These are phyloP conservation scores for Termitomyces sp. DNA, from an alignment of 768 basidiomycete genomes.

Conservation along the genomic window DNA sequence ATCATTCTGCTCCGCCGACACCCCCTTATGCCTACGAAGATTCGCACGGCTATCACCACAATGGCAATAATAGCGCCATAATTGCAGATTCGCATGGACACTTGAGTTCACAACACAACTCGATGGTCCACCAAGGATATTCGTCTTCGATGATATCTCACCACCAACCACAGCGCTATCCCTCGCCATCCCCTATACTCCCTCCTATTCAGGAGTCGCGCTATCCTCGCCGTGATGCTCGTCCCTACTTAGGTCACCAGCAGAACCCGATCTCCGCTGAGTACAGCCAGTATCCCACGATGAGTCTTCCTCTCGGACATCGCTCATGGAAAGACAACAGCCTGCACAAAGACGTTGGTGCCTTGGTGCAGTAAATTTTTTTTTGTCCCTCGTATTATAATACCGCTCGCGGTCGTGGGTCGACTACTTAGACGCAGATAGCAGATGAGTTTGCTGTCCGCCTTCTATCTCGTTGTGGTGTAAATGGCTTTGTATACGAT, in stretches of 20 bases:
- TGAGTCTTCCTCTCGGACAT: conserved; percentile 32
- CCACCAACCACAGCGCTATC: conserved; percentile 33
- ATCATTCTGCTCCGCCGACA: conserved; percentile 42
- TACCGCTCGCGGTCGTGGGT: not conserved
- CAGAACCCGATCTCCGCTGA: conserved; percentile 26
- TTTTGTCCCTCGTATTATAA: not conserved
- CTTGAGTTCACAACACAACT: conserved; percentile 24
- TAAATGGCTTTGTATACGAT: conserved; percentile 4
- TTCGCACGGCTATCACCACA: conserved; percentile 38
- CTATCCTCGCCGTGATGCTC: conserved; percentile 28
- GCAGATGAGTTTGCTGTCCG: not conserved
- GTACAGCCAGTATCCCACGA: conserved; percentile 40
- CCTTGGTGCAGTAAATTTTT: conserved; percentile 31
- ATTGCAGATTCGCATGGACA: conserved; percentile 30
- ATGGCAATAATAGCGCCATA: conserved; percentile 17
- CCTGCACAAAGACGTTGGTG: conserved; percentile 41
- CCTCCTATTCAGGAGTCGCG: conserved; percentile 54
- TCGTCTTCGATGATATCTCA: conserved; percentile 21
- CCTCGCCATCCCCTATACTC: conserved; percentile 53
- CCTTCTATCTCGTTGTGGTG: not conserved
- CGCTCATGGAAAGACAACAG: conserved; percentile 47
- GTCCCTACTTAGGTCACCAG: conserved; percentile 7
- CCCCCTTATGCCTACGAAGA: conserved; percentile 51
- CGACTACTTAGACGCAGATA: not conserved
- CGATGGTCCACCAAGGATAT: conserved; percentile 22